Conservation (phyloP, 257 asterid genomes). For the Nicotiana benthamiana region DNA sequence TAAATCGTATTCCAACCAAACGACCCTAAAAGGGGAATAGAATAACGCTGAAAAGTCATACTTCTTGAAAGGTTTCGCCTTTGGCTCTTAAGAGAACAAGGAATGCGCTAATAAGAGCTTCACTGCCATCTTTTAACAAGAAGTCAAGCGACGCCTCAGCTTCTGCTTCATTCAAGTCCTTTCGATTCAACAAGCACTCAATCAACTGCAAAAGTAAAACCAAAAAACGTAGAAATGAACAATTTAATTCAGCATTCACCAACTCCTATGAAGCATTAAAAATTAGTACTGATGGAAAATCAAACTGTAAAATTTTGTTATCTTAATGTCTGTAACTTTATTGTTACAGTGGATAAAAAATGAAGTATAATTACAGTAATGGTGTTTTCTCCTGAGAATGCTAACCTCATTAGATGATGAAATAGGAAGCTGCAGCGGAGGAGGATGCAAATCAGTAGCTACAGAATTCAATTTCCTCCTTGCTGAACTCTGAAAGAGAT, state of each 20-base stretch:
- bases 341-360: too few relatives aligned
- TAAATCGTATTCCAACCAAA: too few relatives aligned
- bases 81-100: slow-evolving; percentile 92
- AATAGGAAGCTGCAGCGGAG: slow-evolving; percentile 1
- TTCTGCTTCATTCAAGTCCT: slow-evolving; percentile 70
- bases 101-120: slow-evolving; percentile 82
- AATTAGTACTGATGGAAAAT: too few relatives aligned
- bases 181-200: slow-evolving; percentile 61
- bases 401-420: slow-evolving; percentile 18
- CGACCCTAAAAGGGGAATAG: neutral
- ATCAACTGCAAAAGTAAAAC: slow-evolving; percentile 37
- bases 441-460: neutral
- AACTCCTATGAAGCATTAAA: too few relatives aligned
- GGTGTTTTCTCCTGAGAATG: too few relatives aligned
- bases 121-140: slow-evolving; percentile 76
- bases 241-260: too few relatives aligned
- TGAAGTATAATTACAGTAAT: too few relatives aligned
- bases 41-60: slow-evolving; percentile 14
- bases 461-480: neutral
- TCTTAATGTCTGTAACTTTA: too few relatives aligned
- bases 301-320: too few relatives aligned
- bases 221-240: neutral
- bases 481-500: neutral
- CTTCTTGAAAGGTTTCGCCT: slow-evolving; percentile 92
- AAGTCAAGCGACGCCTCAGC: slow-evolving; percentile 85